These are phyloP conservation scores for Rhinocladiella mackenziei DNA, from an alignment of 2,329 filamentous ascomycete species.

Conservation along the genomic window DNA sequence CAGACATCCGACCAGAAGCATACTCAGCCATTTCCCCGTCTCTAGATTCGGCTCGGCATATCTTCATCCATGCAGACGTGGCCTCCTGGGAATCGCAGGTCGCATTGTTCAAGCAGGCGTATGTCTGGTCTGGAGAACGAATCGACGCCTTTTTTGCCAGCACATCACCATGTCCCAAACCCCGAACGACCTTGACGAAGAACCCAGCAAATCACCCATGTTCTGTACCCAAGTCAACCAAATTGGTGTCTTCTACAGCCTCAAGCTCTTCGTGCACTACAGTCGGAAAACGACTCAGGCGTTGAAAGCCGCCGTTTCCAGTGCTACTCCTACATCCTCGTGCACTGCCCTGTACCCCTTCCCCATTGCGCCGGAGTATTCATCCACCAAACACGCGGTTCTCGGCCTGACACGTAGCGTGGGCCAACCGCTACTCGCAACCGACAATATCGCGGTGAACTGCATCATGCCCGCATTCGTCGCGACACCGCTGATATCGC, in stretches of 20 bases:
- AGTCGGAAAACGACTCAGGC: slow-evolving; percentile 29
- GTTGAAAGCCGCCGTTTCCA: slow-evolving; percentile 17
- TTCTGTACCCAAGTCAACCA: slow-evolving; percentile 36
- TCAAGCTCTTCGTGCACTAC: slow-evolving; percentile 39
- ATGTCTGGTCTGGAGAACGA: slow-evolving; percentile 38
- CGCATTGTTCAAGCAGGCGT: slow-evolving; percentile 50
- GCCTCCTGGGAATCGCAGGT: slow-evolving; percentile 49
- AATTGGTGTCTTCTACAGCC: slow-evolving; percentile 35
- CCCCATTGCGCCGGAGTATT: slow-evolving; percentile 39
- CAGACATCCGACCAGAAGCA: slow-evolving; percentile 45
- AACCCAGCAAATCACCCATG: slow-evolving; percentile 34
- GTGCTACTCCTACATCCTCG: slow-evolving; percentile 36
- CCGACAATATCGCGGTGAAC: slow-evolving; percentile 38
- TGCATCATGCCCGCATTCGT: slow-evolving; percentile 36
- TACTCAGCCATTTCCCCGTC: slow-evolving; percentile 8
- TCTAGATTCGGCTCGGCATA: slow-evolving; percentile 15
- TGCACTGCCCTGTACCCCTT: slow-evolving; percentile 36
- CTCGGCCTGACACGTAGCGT: slow-evolving; percentile 38
- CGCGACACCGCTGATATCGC: slow-evolving; percentile 34
- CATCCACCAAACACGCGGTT: slow-evolving; percentile 42
- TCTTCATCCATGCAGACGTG: slow-evolving; percentile 48
- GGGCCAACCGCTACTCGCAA: slow-evolving; percentile 28
- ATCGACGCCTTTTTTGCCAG: slow-evolving; percentile 51
- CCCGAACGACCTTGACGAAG: slow-evolving; percentile 12
- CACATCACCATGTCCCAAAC: slow-evolving; percentile 11